Percentiles rank a stretch among this genome's conserved stretches.
Conservation (phyloP, 169 alveolate species). For the Plasmodium blacklocki region DNA sequence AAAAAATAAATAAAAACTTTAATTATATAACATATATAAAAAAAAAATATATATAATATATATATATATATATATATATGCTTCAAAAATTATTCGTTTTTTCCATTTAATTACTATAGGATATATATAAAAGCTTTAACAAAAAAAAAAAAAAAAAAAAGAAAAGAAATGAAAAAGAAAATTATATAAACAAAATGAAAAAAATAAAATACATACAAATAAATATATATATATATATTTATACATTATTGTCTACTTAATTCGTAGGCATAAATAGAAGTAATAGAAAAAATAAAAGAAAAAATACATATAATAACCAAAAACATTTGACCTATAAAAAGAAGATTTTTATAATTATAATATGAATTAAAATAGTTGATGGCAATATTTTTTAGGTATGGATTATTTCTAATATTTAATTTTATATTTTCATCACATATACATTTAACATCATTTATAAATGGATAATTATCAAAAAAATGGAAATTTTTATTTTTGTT, state of each 20-base stretch:
- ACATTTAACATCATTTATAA: conserved; percentile 43
- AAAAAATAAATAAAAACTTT: too few species aligned
- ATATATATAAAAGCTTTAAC: too few species aligned
- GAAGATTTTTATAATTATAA: conserved; percentile 34
- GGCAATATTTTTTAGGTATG: conserved; percentile 21
- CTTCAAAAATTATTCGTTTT: too few species aligned
- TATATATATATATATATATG: too few species aligned
- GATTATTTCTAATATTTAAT: conserved; percentile 25
- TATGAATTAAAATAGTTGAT: conserved; percentile 33
- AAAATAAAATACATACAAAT: not conserved
- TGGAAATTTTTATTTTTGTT: conserved; percentile 27
- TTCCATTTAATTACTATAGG: too few species aligned
- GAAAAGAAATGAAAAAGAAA: not conserved
- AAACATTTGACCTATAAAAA: conserved; percentile 17
- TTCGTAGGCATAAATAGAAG: conserved; percentile 21
- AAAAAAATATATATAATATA: too few species aligned
- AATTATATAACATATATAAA: too few species aligned
- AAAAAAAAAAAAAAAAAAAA: not conserved
- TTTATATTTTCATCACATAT: conserved; percentile 40
- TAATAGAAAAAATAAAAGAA: conserved; percentile 45
- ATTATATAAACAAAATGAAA: not conserved
- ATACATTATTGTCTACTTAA: not conserved
- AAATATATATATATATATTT: not conserved
- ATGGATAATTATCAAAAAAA: conserved; percentile 46
- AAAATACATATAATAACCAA: not conserved